A percentile compares a stretch with the other conserved stretches of the same genome.
phyloP scores from a whole-genome alignment of 2,329 filamentous ascomycete genomes.

The Endocalyx cinctus region DNA sequence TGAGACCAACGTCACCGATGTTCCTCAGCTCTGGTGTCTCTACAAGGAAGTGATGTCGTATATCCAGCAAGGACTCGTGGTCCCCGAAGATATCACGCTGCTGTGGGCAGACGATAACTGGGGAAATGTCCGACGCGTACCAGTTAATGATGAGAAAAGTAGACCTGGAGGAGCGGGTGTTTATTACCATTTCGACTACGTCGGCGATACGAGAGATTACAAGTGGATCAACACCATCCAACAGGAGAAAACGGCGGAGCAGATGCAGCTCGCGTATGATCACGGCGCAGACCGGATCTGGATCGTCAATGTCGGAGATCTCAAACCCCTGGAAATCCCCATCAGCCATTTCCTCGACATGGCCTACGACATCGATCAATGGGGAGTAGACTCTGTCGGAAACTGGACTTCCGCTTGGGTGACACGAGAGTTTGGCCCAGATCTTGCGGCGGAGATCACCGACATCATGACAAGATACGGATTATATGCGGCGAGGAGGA shows the following conservation, averaged over 20 bases:
- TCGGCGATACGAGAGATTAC: conserved; percentile 55
- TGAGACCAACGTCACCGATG: conserved; percentile 43
- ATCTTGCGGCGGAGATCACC: conserved; percentile 43
- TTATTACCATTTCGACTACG: conserved; percentile 52
- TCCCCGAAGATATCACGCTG: conserved; percentile 58
- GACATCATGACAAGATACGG: conserved; percentile 51
- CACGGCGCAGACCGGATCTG: conserved; percentile 55
- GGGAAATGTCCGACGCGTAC: conserved; percentile 56
- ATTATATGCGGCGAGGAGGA: conserved; percentile 51
- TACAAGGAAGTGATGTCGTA: conserved; percentile 73
- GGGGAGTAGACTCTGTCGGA: conserved; percentile 50
- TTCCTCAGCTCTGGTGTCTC: conserved; percentile 68
- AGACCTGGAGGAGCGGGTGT: conserved; percentile 54
- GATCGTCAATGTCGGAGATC: conserved; percentile 62
- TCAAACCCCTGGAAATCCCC: conserved; percentile 60
- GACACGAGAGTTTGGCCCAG: conserved; percentile 50
- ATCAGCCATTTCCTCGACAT: conserved; percentile 65
- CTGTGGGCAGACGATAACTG: conserved; percentile 62
- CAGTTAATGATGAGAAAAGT: conserved; percentile 47
- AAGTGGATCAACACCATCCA: conserved; percentile 65
- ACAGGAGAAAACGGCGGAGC: conserved; percentile 59
- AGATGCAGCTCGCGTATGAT: conserved; percentile 58
- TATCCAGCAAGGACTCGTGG: conserved; percentile 55
- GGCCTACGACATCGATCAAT: conserved; percentile 58
- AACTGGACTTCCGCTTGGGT: conserved; percentile 56